phyloP scores from a whole-genome alignment of 2,329 filamentous ascomycete genomes.

The Chaetomiaceae sp. region DNA sequence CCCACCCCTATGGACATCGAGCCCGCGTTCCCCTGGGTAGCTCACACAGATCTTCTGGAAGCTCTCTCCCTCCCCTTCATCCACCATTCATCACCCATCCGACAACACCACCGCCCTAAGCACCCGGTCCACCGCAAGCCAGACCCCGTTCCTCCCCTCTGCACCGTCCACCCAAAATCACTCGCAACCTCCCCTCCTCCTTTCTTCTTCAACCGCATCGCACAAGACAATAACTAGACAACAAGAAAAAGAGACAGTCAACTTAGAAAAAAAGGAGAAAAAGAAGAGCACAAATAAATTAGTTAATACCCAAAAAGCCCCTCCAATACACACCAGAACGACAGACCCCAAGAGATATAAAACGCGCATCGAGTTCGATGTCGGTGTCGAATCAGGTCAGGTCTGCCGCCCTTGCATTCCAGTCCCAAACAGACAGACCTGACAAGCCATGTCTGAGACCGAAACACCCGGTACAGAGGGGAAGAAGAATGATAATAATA shows the following conservation, averaged over 20 bases:
- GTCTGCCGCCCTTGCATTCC: constrained; percentile 1
- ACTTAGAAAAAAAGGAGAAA: not conserved
- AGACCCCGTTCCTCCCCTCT: not conserved
- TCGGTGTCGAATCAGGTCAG: too few species aligned
- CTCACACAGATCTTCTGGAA: constrained; percentile 7
- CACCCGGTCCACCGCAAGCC: not conserved
- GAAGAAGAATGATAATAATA: too few species aligned
- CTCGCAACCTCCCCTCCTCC: not conserved
- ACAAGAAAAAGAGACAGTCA: not conserved
- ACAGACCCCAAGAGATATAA: not conserved
- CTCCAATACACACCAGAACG: not conserved
- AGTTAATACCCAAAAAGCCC: constrained; percentile 6
- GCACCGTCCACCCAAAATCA: not conserved
- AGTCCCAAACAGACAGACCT: not conserved
- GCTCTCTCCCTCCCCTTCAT: not conserved
- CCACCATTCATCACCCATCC: not conserved
- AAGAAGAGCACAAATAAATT: constrained; percentile 7
- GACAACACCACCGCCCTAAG: not conserved
- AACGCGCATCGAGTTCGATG: too few species aligned
- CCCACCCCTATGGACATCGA: not conserved
- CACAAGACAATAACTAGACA: not conserved
- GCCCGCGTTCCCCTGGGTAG: constrained; percentile 1
- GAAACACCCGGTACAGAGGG: too few species aligned
- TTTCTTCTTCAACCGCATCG: not conserved
- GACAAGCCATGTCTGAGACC: too few species aligned